These are phyloP conservation scores for Phytophthora ramorum DNA, from an alignment of 352 stramenopile genomes.

Conservation along the genomic window DNA sequence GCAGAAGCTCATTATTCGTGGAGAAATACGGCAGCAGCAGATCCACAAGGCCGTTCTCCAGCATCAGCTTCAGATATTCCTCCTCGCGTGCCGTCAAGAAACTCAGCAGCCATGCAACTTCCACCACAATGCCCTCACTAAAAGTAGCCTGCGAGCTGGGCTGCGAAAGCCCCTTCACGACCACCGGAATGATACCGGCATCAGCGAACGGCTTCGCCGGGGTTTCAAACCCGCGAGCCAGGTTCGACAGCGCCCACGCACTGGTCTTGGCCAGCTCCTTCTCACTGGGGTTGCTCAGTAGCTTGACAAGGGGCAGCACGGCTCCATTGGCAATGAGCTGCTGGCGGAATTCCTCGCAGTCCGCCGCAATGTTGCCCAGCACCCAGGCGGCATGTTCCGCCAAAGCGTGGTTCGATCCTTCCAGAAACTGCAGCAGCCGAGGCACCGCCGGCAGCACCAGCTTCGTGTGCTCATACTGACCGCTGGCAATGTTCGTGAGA, in stretches of 20 bases:
- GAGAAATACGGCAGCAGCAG: slow-evolving; percentile 69
- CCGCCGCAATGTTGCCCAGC: slow-evolving; percentile 85
- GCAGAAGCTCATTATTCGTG: slow-evolving; percentile 62
- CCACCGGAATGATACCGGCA: slow-evolving; percentile 61
- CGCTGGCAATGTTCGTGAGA: slow-evolving; percentile 84
- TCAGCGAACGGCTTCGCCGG: slow-evolving; percentile 82
- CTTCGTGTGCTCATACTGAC: slow-evolving; percentile 87
- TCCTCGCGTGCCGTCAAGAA: slow-evolving; percentile 88
- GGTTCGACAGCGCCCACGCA: slow-evolving; percentile 85
- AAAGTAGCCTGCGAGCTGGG: slow-evolving; percentile 39
- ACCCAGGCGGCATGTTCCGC: slow-evolving; percentile 84
- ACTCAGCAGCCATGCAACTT: slow-evolving; percentile 87
- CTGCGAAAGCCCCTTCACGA: slow-evolving; percentile 49
- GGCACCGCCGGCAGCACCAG: slow-evolving; percentile 78
- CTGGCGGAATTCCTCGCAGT: slow-evolving; percentile 88
- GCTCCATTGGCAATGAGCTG: slow-evolving; percentile 73
- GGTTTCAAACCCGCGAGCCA: slow-evolving; percentile 80
- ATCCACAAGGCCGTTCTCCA: slow-evolving; percentile 62
- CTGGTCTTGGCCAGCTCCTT: slow-evolving; percentile 57
- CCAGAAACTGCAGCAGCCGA: slow-evolving; percentile 75
- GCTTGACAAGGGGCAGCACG: slow-evolving; percentile 56
- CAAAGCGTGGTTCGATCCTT: slow-evolving; percentile 60
- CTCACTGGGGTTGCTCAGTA: slow-evolving; percentile 40
- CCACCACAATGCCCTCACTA: slow-evolving; percentile 63
- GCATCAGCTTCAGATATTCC: slow-evolving; percentile 67